These are phyloP conservation scores for Aspergillus sp. DNA, from an alignment of 2,329 filamentous ascomycete genomes.

Conservation along the genomic window DNA sequence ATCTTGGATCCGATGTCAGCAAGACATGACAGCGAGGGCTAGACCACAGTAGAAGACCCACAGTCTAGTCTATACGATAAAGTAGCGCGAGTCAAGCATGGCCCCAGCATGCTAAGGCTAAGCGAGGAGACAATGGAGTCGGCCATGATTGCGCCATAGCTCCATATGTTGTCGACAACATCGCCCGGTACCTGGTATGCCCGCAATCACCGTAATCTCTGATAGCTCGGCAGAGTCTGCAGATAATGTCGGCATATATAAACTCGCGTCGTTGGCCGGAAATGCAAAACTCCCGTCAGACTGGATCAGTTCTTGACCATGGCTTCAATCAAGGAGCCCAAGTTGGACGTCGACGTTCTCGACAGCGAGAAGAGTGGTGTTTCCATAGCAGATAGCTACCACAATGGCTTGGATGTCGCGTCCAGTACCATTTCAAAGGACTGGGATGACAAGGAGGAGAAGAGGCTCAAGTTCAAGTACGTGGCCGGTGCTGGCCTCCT, in stretches of 20 bases:
- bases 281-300: background rate
- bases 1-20: too few relatives aligned
- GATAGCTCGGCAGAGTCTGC: background rate
- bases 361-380: slow-evolving; percentile 3
- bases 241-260: background rate
- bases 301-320: background rate
- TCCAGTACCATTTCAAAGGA: slow-evolving; percentile 22
- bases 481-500: background rate
- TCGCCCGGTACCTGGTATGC: background rate
- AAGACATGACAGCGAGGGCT: too few relatives aligned
- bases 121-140: background rate
- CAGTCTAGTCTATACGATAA: background rate
- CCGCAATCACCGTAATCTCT: background rate
- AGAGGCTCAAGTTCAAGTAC: slow-evolving; percentile 25
- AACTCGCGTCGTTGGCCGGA: background rate
- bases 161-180: slow-evolving; percentile 7
- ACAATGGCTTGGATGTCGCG: slow-evolving; percentile 12
- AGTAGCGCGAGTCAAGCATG: background rate
- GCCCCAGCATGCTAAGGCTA: background rate
- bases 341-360: background rate
- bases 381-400: background rate
- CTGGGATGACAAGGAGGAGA: slow-evolving; percentile 28
- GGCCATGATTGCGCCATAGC: slow-evolving; percentile 10
- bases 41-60: background rate
- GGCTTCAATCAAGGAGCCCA: background rate